Base-by-base conservation (phyloP, 345 rosid species). In the Conringia planisiliqua region DNA sequence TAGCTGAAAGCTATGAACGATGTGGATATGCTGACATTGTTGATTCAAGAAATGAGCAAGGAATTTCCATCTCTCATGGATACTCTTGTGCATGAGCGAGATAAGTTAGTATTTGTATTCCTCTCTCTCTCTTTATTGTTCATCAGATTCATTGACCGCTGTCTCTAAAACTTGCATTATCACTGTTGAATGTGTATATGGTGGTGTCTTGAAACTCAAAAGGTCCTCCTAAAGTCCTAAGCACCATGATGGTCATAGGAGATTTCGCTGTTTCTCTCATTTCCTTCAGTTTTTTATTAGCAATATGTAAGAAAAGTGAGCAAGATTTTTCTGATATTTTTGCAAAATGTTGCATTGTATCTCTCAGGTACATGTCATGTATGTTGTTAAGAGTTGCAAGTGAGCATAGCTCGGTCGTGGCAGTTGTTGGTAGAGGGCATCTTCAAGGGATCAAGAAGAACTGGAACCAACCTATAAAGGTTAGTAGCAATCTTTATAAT, bases 41-140 rank as follows among this genome's bases (percentile, higher is more conserved):
- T 87, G 74, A 87, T 95, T 80, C 93, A 92, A 89, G 91, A 92
- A 80, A 90, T 95, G 97, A 92, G 97, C 88, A 92, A 89, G 82
- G 83, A 88, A 66, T 95, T 88, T 77, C 99, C 99, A 42, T 85
- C 96, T 65, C 81, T 92, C 33, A 90, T 89, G 92, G 94, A 95
- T 57, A 89, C 99, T 9, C 96, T 95, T 79, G 96, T 92, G 40
- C 98, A 87, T 75, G 99, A 95, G 75, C 82, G 99, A 67, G 99
- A 95, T 73, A 89, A 90, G 98, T 92, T 72, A 86, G 92, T 86
- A 71, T 66, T 22, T 79, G 61, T 68, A 6, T 51, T 40, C 24
- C 48, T 30, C 27, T 40, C 30, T 36, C 16, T 60, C 7, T 61
- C 2, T 47, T 0, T n/a, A 14, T 54, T 29, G 33, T 29, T 36